Percentiles rank a stretch among this genome's conserved stretches.
Evolutionary conservation across 148 eudicot genomes (phyloP).

Genomic region (Fallopia convolvulus): DNA sequence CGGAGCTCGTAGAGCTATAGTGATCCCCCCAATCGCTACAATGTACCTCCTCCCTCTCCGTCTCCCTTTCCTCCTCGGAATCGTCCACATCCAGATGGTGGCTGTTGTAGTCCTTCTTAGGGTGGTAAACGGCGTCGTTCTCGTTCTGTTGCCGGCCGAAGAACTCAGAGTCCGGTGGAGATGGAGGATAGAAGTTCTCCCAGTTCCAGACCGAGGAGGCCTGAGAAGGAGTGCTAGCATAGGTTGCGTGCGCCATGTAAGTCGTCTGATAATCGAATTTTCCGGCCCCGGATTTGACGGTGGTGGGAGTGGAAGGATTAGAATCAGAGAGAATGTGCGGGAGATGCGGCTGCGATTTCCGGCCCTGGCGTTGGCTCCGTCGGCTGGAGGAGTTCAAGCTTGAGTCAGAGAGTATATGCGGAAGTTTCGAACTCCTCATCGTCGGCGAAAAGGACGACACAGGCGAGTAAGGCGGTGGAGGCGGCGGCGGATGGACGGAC

Average conservation of each 20-base stretch:
- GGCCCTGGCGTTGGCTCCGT: slow-evolving; percentile 5
- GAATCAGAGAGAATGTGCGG: slow-evolving; percentile 68
- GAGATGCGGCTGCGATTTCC: slow-evolving; percentile 26
- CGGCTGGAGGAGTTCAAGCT: slow-evolving; percentile 15
- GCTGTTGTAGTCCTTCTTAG: slow-evolving; percentile 6
- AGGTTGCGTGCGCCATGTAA: slow-evolving; percentile 41
- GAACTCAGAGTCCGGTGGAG: slow-evolving; percentile 79
- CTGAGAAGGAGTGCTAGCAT: slow-evolving; percentile 47
- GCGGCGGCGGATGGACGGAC: slow-evolving; percentile 20
- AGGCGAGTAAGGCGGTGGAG: slow-evolving; percentile 20
- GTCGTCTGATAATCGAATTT: slow-evolving; percentile 24
- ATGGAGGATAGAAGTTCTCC: slow-evolving; percentile 92
- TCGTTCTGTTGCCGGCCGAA: slow-evolving; percentile 23
- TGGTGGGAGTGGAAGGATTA: slow-evolving; percentile 34
- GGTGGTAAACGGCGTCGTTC: neutral
- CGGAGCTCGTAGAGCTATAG: slow-evolving; percentile 50
- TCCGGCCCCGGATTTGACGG: slow-evolving; percentile 8
- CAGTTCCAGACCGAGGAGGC: slow-evolving; percentile 93
- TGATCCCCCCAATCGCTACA: slow-evolving; percentile 99
- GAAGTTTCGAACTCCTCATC: slow-evolving; percentile 30
- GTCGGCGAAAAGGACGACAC: slow-evolving; percentile 10
- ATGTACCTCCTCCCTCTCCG: slow-evolving; percentile 80
- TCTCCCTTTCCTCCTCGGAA: slow-evolving; percentile 29
- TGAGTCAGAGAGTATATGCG: slow-evolving; percentile 34
- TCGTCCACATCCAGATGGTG: slow-evolving; percentile 30